Percentiles rank a stretch among this genome's conserved stretches.
Evolutionary conservation across 306 rosid species (phyloP).

Genomic region (Pterocarpus macrocarpus): DNA sequence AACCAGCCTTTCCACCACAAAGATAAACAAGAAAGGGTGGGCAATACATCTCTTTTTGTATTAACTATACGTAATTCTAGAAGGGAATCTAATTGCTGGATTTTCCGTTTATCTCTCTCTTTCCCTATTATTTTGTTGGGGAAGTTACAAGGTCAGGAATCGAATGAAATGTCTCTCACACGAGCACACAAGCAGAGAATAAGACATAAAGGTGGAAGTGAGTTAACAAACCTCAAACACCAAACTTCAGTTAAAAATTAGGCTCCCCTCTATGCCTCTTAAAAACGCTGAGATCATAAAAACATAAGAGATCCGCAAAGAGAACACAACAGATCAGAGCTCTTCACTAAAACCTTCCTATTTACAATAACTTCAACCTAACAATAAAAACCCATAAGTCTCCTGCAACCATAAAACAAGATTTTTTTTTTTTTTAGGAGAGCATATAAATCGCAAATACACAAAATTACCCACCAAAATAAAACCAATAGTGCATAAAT

Average conservation of each 20-base stretch:
- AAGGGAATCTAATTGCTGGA: slow-evolving; percentile 42
- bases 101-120: slow-evolving; percentile 20
- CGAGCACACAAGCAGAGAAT: slow-evolving; percentile 9
- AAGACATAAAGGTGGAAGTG: slow-evolving; percentile 4
- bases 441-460: not conserved
- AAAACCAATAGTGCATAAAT: slow-evolving; percentile 36
- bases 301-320: slow-evolving; percentile 38
- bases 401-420: slow-evolving; percentile 2
- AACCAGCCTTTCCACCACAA: not conserved
- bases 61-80: not conserved
- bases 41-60: not conserved
- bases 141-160: slow-evolving; percentile 19
- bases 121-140: not conserved
- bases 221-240: slow-evolving; percentile 54
- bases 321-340: slow-evolving; percentile 51
- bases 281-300: slow-evolving; percentile 34
- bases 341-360: slow-evolving; percentile 11
- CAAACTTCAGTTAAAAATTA: slow-evolving; percentile 40
- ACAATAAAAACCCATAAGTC: not conserved
- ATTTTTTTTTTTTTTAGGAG: not conserved
- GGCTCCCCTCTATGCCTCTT: slow-evolving; percentile 9
- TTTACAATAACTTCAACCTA: too few relatives aligned
- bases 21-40: not conserved
- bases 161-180: slow-evolving; percentile 31
- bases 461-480: slow-evolving; percentile 20